Conservation (phyloP, 179 eudicot species). For the Nepenthes alata region DNA sequence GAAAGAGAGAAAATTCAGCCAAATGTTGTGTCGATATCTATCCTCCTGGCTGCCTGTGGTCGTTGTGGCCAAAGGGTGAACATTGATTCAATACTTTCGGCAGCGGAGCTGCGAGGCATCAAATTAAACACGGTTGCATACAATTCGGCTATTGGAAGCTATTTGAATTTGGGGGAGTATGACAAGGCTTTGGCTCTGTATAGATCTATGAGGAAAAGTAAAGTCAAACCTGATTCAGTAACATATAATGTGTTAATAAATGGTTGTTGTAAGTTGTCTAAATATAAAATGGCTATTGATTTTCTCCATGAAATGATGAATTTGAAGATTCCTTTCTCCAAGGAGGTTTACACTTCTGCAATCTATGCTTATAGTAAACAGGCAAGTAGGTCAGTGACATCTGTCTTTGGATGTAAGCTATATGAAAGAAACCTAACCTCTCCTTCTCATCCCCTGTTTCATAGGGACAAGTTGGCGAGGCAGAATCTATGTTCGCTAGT, state of each 20-base stretch:
- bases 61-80: constrained; percentile 67
- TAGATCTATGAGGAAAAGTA: constrained; percentile 53
- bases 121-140: constrained; percentile 67
- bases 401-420: neutral
- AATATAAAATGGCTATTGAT: constrained; percentile 54
- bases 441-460: constrained; percentile 4
- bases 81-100: constrained; percentile 72
- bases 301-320: constrained; percentile 61
- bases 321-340: constrained; percentile 51
- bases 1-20: constrained; percentile 72
- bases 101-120: constrained; percentile 67
- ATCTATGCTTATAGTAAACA: constrained; percentile 77
- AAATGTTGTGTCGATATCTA: constrained; percentile 77
- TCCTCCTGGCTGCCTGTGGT: constrained; percentile 90
- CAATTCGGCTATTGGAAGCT: constrained; percentile 88
- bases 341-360: constrained; percentile 89
- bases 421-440: constrained; percentile 6
- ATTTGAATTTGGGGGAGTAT: constrained; percentile 67
- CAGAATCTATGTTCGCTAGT: constrained; percentile 51
- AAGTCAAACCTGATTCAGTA: constrained; percentile 66
- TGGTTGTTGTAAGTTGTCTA: constrained; percentile 86
- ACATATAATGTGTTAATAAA: constrained; percentile 70
- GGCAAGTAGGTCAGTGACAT: constrained; percentile 37
- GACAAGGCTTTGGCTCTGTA: constrained; percentile 64
- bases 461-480: constrained; percentile 69